phyloP scores from a whole-genome alignment of 768 basidiomycete genomes.

The Macrocybe gigantea region DNA sequence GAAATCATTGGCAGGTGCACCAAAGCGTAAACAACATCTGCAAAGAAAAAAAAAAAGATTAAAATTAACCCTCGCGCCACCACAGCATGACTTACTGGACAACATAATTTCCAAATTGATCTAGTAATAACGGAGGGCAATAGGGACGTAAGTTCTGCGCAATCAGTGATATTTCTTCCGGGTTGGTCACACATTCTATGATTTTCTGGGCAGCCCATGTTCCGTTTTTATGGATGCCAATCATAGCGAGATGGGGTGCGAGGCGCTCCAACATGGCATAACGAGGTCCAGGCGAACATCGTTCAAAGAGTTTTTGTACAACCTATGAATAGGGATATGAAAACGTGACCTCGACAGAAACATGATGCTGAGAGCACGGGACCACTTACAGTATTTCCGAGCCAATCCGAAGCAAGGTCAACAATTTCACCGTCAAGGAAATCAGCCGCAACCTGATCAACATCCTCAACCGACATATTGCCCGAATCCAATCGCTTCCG shows the following conservation, averaged over 20 bases:
- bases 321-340: constrained; percentile 40
- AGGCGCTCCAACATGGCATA: constrained; percentile 93
- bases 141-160: constrained; percentile 87
- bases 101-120: constrained; percentile 92
- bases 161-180: constrained; percentile 83
- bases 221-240: constrained; percentile 98
- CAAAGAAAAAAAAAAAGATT: not conserved
- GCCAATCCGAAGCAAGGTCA: constrained; percentile 94
- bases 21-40: constrained; percentile 89
- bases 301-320: constrained; percentile 96
- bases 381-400: constrained; percentile 82
- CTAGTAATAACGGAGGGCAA: constrained; percentile 87
- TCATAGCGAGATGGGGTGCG: constrained; percentile 90
- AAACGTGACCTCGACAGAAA: constrained; percentile 1
- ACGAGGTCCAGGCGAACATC: constrained; percentile 69
- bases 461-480: constrained; percentile 75
- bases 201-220: constrained; percentile 99
- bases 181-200: constrained; percentile 87
- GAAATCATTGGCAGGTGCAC: constrained; percentile 86
- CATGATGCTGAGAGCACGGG: not conserved
- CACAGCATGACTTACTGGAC: constrained; percentile 63
- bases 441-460: constrained; percentile 86
- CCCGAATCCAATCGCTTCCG: constrained; percentile 93
- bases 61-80: not conserved
- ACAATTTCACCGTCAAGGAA: constrained; percentile 93